Evolutionary conservation across 768 basidiomycete species (phyloP).

Genomic region (Tylopilus vinaceipallidus): DNA sequence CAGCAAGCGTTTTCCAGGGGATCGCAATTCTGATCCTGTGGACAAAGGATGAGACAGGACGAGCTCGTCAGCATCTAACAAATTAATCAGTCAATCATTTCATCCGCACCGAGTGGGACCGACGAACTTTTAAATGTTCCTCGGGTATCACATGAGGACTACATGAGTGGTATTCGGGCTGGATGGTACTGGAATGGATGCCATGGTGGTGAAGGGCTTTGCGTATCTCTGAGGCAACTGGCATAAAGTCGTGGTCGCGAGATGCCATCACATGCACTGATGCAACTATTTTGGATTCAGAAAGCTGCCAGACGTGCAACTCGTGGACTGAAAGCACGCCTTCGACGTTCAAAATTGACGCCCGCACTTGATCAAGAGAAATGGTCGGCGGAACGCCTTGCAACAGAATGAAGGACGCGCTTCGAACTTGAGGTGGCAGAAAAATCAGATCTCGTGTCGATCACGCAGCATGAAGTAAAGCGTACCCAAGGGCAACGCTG

Average conservation of each 20-base stretch:
- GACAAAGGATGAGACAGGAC: constrained; percentile 72
- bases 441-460: constrained; percentile 4
- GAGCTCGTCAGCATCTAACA: constrained; percentile 49
- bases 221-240: constrained; percentile 79
- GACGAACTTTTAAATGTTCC: constrained; percentile 48
- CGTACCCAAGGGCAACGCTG: constrained; percentile 85
- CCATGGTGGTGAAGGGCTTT: constrained; percentile 85
- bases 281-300: constrained; percentile 91
- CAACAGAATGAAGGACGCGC: constrained; percentile 90
- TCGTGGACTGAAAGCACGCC: constrained; percentile 88
- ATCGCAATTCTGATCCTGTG: constrained; percentile 64
- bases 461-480: constrained; percentile 1
- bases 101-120: neutral
- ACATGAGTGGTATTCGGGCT: constrained; percentile 73
- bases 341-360: constrained; percentile 75
- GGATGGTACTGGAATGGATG: constrained; percentile 93
- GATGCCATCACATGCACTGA: constrained; percentile 92
- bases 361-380: constrained; percentile 83
- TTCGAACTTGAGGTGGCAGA: constrained; percentile 54
- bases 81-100: constrained; percentile 4
- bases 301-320: constrained; percentile 96
- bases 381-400: constrained; percentile 92
- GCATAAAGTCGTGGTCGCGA: constrained; percentile 87
- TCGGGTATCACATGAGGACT: constrained; percentile 37
- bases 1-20: constrained; percentile 75